Conservation (phyloP, 2,329 filamentous ascomycete genomes). For the Fusarium zealandicum region DNA sequence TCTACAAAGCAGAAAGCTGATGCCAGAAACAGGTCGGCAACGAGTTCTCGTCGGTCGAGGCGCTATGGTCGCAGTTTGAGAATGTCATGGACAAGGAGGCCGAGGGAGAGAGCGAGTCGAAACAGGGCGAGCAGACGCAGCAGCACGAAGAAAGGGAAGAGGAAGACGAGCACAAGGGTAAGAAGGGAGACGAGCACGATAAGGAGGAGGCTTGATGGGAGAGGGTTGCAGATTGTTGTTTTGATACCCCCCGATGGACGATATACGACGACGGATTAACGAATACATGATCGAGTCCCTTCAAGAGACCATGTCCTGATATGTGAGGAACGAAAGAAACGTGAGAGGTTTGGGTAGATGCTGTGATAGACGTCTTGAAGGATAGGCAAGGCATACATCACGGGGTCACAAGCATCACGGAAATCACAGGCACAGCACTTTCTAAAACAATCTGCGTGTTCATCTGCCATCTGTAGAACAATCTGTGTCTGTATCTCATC, state of each 20-base stretch:
- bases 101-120: constrained; percentile 24
- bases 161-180: constrained; percentile 7
- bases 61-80: constrained; percentile 96
- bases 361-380: too few relatives aligned
- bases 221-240: not conserved
- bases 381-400: too few relatives aligned
- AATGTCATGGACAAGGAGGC: constrained; percentile 85
- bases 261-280: constrained; percentile 6
- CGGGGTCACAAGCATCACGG: too few relatives aligned
- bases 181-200: constrained; percentile 28
- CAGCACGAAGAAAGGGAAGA: constrained; percentile 5
- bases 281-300: constrained; percentile 5
- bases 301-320: too few relatives aligned
- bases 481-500: too few relatives aligned
- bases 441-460: too few relatives aligned
- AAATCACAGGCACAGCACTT: too few relatives aligned
- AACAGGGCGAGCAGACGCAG: constrained; percentile 33
- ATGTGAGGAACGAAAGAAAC: too few relatives aligned
- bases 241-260: constrained; percentile 30
- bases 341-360: too few relatives aligned
- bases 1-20: not conserved
- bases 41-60: constrained; percentile 96
- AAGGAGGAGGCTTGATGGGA: constrained; percentile 9
- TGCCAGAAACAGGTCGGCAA: constrained; percentile 74
- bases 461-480: too few relatives aligned